Percentiles rank a stretch among this genome's conserved stretches.
These are phyloP conservation scores for Sporothrix protearum DNA, from an alignment of 2,329 filamentous ascomycete genomes.

Conservation along the genomic window DNA sequence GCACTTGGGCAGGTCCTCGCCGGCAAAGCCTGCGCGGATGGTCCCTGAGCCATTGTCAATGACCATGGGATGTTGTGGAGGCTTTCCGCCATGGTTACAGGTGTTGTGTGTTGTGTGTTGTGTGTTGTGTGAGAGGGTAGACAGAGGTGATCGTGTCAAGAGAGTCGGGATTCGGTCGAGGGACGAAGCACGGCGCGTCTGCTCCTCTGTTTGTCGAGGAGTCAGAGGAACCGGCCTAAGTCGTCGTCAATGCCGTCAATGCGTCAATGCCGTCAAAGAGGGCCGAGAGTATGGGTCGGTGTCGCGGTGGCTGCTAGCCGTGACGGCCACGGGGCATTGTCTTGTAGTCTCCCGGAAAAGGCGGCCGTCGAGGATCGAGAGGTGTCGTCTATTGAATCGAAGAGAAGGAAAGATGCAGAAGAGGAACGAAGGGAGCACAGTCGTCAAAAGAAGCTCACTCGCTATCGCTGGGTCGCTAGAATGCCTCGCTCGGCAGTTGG, in stretches of 20 bases:
- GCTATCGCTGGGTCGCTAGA: not conserved
- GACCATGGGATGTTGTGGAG: constrained; percentile 96
- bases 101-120: constrained; percentile 14
- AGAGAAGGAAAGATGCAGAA: too few species aligned
- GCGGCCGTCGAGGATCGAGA: not conserved
- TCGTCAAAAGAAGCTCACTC: not conserved
- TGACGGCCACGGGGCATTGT: constrained; percentile 25
- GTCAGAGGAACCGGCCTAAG: not conserved
- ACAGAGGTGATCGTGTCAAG: not conserved
- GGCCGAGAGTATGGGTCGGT: not conserved
- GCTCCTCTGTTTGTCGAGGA: not conserved
- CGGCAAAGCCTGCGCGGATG: constrained; percentile 93
- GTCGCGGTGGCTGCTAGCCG: constrained; percentile 20
- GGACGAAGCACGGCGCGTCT: not conserved
- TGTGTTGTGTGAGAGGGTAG: not conserved
- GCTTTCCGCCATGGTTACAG: constrained; percentile 51
- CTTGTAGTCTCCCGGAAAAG: not conserved
- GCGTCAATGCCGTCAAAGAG: not conserved
- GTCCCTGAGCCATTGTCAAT: constrained; percentile 98
- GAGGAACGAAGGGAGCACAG: not conserved
- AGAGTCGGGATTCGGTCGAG: not conserved
- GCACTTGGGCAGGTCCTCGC: constrained; percentile 92
- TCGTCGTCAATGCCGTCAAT: not conserved
- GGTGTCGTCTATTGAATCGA: not conserved
- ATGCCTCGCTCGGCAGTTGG: not conserved